Evolutionary conservation across 2,329 filamentous ascomycete species (phyloP), one percentile per base, ranked within the genome.

Genomic region (Colletotrichum melonis): DNA sequence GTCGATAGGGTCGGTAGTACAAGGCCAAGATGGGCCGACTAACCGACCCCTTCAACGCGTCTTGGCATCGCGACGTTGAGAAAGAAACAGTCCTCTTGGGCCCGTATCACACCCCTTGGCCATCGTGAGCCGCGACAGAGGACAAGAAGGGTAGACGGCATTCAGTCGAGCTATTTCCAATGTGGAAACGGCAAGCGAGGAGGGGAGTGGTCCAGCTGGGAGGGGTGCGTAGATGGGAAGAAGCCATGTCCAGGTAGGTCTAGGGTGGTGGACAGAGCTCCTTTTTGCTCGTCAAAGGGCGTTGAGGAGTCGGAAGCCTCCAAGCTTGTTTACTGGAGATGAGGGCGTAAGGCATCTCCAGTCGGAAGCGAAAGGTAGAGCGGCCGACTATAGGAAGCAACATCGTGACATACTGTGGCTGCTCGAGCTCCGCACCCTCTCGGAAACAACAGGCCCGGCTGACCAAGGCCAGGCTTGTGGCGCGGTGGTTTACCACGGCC

Each of bases 21-120:
- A 64, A 24, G n/a, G 16, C 38, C 26, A 46, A 12, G 62, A 11
- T 24, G 49, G 19, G 26, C 16, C n/a, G 24, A 24, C 19, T 16
- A 14, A 32, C 55, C 38, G 14, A 42, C 38, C 38, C 38, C 52
- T 8, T 62, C 58, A 52, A 42, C 30, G 12, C n/a, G 22, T 57
- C 28, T 69, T 49, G 63, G 69, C 66, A n/a, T 46, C 32, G 8
- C 66, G 57, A 69, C 70, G 66, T 69, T 72, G 70, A 69, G 70
- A 69, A 60, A 60, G 70, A 69, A 69, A 69, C 14, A 32, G 59
- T 42, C 11, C 26, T 52, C 69, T 69, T 56, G 58, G 58, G 54
- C 14, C 28, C 30, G 59, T n/a, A 58, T 58, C 42, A 12, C 24
- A 32, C 26, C 30, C 42, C 42, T 59, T 72, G 59, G 63, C 69